A percentile compares a stretch with the other conserved stretches of the same genome.
phyloP scores from a whole-genome alignment of 352 stramenopile genomes.

The Phytophthora sp. region DNA sequence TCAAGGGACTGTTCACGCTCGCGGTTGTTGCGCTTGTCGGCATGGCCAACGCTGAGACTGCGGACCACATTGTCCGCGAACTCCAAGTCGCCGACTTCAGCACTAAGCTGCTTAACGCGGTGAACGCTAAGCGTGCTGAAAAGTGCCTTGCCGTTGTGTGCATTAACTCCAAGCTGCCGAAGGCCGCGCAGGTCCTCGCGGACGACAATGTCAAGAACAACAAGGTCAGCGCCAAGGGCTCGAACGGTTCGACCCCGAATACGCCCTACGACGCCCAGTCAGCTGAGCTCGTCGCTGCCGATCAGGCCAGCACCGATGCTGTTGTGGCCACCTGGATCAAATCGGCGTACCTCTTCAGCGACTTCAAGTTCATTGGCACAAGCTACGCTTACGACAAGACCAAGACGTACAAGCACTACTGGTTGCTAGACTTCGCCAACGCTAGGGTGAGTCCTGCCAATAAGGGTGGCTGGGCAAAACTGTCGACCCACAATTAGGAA shows the following conservation, averaged over 20 bases:
- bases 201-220: conserved; percentile 32
- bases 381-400: conserved; percentile 41
- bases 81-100: conserved; percentile 47
- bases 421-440: conserved; percentile 36
- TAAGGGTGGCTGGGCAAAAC: no score
- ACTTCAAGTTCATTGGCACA: conserved; percentile 37
- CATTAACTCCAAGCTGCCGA: conserved; percentile 48
- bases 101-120: conserved; percentile 35
- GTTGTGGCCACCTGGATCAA: conserved; percentile 54
- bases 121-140: conserved; percentile 50
- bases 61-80: conserved; percentile 22
- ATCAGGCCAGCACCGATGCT: conserved; percentile 33
- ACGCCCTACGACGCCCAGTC: conserved; percentile 25
- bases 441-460: no score
- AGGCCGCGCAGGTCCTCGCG: conserved; percentile 26
- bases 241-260: conserved; percentile 37
- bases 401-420: conserved; percentile 47
- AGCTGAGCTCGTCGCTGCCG: conserved; percentile 52
- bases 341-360: conserved; percentile 26
- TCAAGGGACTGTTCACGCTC: conserved; percentile 37
- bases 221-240: conserved; percentile 30
- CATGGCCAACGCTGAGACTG: conserved; percentile 24
- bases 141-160: conserved; percentile 41
- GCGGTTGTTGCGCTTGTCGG: conserved; percentile 26
- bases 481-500: no score